Percentiles rank a stretch among this genome's conserved stretches.
Conservation (phyloP, 805 yeast species). For the Schizosaccharomyces osmophilus region DNA sequence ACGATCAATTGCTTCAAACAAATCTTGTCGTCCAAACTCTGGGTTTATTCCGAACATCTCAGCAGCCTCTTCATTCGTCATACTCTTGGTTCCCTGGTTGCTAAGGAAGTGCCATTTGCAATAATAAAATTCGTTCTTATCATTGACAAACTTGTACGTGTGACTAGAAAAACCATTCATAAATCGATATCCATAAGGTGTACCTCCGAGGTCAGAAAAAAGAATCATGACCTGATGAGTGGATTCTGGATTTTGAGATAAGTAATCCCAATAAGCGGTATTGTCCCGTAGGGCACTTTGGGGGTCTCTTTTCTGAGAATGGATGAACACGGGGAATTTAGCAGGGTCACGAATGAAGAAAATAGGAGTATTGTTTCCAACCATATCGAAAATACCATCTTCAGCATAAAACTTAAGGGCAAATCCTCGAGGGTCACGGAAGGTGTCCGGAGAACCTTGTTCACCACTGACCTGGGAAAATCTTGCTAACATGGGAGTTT, state of each 20-base stretch:
- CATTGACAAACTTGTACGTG: constrained; percentile 50
- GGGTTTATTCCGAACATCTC: constrained; percentile 44
- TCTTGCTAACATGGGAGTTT: constrained; percentile 33
- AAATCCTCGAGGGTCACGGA: constrained; percentile 74
- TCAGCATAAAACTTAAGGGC: constrained; percentile 59
- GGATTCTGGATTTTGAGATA: constrained; percentile 48
- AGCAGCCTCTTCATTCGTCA: constrained; percentile 23
- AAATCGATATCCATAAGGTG: constrained; percentile 48
- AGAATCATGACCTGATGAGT: constrained; percentile 49
- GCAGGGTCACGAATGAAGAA: constrained; percentile 67
- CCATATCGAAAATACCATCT: constrained; percentile 67
- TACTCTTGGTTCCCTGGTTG: constrained; percentile 34
- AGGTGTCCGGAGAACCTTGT: constrained; percentile 55
- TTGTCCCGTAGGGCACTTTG: constrained; percentile 44
- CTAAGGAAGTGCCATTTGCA: constrained; percentile 53
- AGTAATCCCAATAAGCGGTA: constrained; percentile 65
- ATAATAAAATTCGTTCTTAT: constrained; percentile 26
- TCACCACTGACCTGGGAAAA: constrained; percentile 81
- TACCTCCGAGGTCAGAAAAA: constrained; percentile 53
- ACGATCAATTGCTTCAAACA: constrained; percentile 51
- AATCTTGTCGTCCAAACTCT: constrained; percentile 57
- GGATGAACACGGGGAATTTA: constrained; percentile 71
- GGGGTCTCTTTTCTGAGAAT: constrained; percentile 72
- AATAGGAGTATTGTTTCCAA: constrained; percentile 66
- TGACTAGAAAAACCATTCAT: constrained; percentile 76